A percentile compares a stretch with the other conserved stretches of the same genome.
These are phyloP conservation scores for Castanea sativa DNA, from an alignment of 306 rosid species.

Conservation along the genomic window DNA sequence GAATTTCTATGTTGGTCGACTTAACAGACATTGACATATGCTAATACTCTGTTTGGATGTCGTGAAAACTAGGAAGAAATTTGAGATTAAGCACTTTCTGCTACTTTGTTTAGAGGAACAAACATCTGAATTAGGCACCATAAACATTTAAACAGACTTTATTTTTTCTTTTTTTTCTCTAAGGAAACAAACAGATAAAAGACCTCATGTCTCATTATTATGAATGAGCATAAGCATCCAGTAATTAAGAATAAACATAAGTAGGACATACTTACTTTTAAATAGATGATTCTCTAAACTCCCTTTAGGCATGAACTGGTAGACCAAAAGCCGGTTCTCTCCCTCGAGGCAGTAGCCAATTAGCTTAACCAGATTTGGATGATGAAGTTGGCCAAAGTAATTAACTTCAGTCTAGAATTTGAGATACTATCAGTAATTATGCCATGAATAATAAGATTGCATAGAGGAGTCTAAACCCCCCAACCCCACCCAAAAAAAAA, in stretches of 20 bases:
- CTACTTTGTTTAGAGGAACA: background rate
- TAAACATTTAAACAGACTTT: background rate
- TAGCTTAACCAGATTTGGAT: slow-evolving; percentile 81
- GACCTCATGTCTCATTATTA: background rate
- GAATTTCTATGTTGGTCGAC: background rate
- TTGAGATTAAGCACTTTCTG: background rate
- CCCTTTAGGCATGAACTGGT: slow-evolving; percentile 94
- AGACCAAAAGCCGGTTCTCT: slow-evolving; percentile 83
- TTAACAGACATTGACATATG: background rate
- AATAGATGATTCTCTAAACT: slow-evolving; percentile 95
- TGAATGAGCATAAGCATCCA: background rate
- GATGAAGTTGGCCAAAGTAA: slow-evolving; percentile 88
- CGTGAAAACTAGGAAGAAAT: background rate
- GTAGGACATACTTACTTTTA: slow-evolving; percentile 58
- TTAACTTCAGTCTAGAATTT: slow-evolving; percentile 87
- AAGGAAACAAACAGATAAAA: background rate
- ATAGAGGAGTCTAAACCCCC: background rate
- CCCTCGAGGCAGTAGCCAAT: slow-evolving; percentile 94
- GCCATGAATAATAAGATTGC: slow-evolving; percentile 3
- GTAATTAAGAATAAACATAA: background rate
- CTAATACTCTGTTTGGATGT: background rate
- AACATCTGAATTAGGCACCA: background rate
- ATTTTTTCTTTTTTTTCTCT: background rate
- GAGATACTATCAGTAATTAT: slow-evolving; percentile 17
- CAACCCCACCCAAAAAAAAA: background rate